phyloP scores from a whole-genome alignment of 2,329 filamentous ascomycete genomes.

The Trichoderma afroharzianum region DNA sequence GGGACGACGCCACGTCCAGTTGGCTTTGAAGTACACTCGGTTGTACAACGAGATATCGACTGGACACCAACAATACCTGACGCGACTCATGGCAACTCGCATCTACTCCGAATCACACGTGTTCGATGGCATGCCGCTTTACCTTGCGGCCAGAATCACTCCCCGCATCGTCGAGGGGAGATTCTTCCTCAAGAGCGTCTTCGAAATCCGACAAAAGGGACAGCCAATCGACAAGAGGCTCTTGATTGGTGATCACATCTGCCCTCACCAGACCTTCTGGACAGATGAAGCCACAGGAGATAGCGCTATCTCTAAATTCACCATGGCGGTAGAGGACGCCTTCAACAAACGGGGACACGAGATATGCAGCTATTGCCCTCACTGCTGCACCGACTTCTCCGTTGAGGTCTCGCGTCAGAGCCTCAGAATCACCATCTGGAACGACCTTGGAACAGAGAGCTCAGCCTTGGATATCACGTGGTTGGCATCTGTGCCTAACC shows the following conservation, averaged over 20 bases:
- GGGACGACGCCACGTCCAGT: conserved; percentile 14
- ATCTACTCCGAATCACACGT: not conserved
- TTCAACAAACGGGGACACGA: not conserved
- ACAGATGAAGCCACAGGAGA: not conserved
- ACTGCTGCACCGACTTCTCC: conserved; percentile 11
- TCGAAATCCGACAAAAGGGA: not conserved
- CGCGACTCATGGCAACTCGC: not conserved
- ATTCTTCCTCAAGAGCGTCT: not conserved
- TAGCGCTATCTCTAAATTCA: not conserved
- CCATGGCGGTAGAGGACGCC: not conserved
- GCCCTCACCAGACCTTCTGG: not conserved
- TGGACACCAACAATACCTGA: not conserved
- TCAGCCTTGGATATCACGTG: not conserved
- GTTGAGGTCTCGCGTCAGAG: not conserved
- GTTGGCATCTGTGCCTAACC: not conserved
- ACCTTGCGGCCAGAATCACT: not conserved
- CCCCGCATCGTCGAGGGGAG: not conserved
- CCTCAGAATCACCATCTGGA: not conserved
- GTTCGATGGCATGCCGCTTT: not conserved
- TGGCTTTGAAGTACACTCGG: conserved; percentile 19
- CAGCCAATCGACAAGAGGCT: not conserved
- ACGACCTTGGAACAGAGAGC: conserved; percentile 4
- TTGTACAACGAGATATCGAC: not conserved
- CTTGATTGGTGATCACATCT: not conserved
- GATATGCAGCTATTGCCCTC: not conserved